Percentiles rank a stretch among this genome's conserved stretches.
Evolutionary conservation across 768 basidiomycete species (phyloP).

Genomic region (Lentinus tigrinus): DNA sequence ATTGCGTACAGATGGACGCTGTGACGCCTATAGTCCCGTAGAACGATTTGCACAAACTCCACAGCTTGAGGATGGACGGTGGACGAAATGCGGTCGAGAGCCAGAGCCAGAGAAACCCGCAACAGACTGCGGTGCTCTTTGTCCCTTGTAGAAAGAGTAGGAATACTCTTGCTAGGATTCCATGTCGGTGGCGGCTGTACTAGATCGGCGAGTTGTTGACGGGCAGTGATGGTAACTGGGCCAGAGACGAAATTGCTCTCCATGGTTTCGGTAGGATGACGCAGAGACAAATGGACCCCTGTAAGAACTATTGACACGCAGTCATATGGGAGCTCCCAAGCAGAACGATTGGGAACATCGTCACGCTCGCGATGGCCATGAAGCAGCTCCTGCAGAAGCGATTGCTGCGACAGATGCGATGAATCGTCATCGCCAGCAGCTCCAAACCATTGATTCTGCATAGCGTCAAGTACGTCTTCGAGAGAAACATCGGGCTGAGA

Average conservation of each 20-base stretch:
- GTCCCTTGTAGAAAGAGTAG: not conserved
- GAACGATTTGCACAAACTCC: slow-evolving; percentile 10
- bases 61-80: slow-evolving; percentile 15
- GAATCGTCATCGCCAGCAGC: slow-evolving; percentile 16
- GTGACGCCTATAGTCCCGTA: slow-evolving; percentile 11
- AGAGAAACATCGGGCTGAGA: slow-evolving; percentile 8
- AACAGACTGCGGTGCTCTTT: not conserved
- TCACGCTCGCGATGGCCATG: not conserved
- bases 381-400: slow-evolving; percentile 16
- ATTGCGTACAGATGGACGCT: not conserved
- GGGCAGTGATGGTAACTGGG: not conserved
- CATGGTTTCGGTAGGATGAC: slow-evolving; percentile 3
- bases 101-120: slow-evolving; percentile 1
- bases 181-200: not conserved
- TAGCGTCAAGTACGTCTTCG: slow-evolving; percentile 13
- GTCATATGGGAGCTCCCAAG: not conserved
- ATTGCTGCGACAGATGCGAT: slow-evolving; percentile 7
- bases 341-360: not conserved
- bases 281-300: not conserved
- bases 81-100: slow-evolving; percentile 10
- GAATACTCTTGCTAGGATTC: slow-evolving; percentile 1
- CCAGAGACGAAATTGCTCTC: slow-evolving; percentile 13
- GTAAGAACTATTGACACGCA: not conserved
- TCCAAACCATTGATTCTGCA: slow-evolving; percentile 18
- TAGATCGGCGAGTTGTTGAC: slow-evolving; percentile 2